Evolutionary conservation across 1,284 basidiomycete species (phyloP).

Genomic region (Cystobasidium pallidum): DNA sequence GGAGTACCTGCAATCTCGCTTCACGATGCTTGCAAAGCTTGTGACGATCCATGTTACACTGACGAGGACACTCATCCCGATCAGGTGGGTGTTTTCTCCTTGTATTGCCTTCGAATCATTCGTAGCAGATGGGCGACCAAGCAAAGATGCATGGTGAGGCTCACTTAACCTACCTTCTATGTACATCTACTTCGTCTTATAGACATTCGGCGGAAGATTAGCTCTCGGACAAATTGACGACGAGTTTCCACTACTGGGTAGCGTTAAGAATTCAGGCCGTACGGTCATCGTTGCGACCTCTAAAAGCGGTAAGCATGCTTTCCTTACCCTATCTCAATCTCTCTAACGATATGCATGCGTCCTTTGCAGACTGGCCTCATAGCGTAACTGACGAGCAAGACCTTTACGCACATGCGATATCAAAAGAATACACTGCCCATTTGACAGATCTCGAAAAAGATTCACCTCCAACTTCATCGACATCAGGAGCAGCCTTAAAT

Average conservation of each 20-base stretch:
- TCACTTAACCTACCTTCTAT: background rate
- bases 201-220: slow-evolving; percentile 28
- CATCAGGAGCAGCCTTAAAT: background rate
- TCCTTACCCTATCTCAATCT: background rate
- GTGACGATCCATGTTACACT: slow-evolving; percentile 41
- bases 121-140: no score
- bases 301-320: slow-evolving; percentile 61
- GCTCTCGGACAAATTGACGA: slow-evolving; percentile 45
- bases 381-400: slow-evolving; percentile 71
- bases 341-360: background rate
- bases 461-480: background rate
- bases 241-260: slow-evolving; percentile 65
- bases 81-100: slow-evolving; percentile 33
- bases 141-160: no score
- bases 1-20: slow-evolving; percentile 37
- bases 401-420: slow-evolving; percentile 69
- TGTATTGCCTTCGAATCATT: no score
- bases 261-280: slow-evolving; percentile 71
- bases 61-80: slow-evolving; percentile 26
- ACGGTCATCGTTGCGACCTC: slow-evolving; percentile 82
- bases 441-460: slow-evolving; percentile 8
- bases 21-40: slow-evolving; percentile 41
- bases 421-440: slow-evolving; percentile 28
- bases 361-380: slow-evolving; percentile 69
- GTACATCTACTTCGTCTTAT: background rate